phyloP scores from a whole-genome alignment of 1,284 basidiomycete genomes.

The Trichosporon coremiiforme region DNA sequence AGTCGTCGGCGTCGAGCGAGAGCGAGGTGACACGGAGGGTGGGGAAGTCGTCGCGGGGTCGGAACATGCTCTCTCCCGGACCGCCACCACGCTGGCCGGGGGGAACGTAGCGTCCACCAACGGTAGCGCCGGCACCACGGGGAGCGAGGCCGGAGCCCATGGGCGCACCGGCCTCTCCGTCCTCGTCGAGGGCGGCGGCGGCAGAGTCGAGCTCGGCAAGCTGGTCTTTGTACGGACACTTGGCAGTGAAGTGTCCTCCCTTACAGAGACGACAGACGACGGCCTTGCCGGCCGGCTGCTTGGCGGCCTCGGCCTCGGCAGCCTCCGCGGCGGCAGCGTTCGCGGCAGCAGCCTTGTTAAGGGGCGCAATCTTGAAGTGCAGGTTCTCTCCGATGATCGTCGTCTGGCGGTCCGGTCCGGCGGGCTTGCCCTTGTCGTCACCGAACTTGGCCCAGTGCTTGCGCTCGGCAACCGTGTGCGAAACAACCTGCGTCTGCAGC shows the following conservation, averaged over 20 bases:
- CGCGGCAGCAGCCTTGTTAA: constrained; percentile 65
- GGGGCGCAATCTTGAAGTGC: constrained; percentile 77
- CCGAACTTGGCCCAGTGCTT: constrained; percentile 96
- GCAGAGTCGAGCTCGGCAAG: constrained; percentile 69
- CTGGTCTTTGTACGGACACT: constrained; percentile 97
- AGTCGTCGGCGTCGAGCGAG: constrained; percentile 91
- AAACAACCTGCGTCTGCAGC: constrained; percentile 88
- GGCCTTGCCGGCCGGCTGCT: constrained; percentile 74
- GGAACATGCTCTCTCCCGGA: constrained; percentile 79
- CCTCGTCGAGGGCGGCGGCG: constrained; percentile 63
- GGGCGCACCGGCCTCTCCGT: constrained; percentile 35
- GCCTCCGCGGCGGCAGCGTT: constrained; percentile 66
- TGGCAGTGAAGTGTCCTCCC: constrained; percentile 96
- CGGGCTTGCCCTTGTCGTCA: constrained; percentile 79
- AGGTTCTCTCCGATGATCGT: constrained; percentile 96
- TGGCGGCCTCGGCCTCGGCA: constrained; percentile 70
- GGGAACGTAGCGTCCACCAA: constrained; percentile 82
- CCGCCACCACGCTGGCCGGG: constrained; percentile 64
- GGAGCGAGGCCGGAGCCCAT: constrained; percentile 34
- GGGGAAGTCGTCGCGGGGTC: constrained; percentile 81
- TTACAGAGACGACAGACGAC: constrained; percentile 93
- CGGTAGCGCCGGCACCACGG: constrained; percentile 32
- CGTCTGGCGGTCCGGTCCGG: constrained; percentile 90
- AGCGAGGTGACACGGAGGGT: constrained; percentile 98
- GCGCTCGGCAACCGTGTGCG: constrained; percentile 88